Evolutionary conservation across 345 rosid genomes (phyloP), one percentile per base, ranked within the genome.

Genomic region (Microcos paniculata): DNA sequence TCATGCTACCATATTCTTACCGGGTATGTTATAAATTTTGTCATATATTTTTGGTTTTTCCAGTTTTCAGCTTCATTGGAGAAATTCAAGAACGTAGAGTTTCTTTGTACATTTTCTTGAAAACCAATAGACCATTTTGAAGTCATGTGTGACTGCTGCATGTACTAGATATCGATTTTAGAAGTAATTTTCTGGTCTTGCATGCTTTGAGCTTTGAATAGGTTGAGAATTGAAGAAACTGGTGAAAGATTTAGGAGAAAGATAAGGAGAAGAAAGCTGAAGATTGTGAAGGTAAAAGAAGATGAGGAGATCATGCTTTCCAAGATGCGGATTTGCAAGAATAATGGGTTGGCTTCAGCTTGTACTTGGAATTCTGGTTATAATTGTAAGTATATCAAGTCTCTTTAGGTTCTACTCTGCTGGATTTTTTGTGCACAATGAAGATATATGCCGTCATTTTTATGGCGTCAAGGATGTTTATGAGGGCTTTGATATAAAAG

Each of bases 341-440:
- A 6, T 88, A 63, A 79, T 91, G 83, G 90, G 85, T 5, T 87
- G 91, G 79, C 82, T 95, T 70, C 96, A 91, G 83, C 24, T 88
- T 53, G 33, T 91, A 10, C 62, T 95, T 13, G 97, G 96, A 45
- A 80, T 87, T 38, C 83, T 89, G 8, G 98, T 90, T 62, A 84
- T 90, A 68, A 28, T 77, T 58, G 90, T 86, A 35, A 90, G 98
- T 64, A 26, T 90, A 65, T 83, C 88, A 16, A 91, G 93, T 84
- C 94, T 95, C 62, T 88, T 83, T 4, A 82, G 83, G 80, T 86
- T 92, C 81, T 92, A 92, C 75, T 83, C 88, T 0, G 88, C 90
- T 0, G 94, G 98, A 0, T 91, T 88, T 76, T 87, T 89, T 83
- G 55, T 88, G 57, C 91, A 84, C 76, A 84, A 84, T 45, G 93